Evolutionary conservation across 352 stramenopile genomes (phyloP), one percentile per base, ranked within the genome.

Genomic region (Phytophthora palmivora): DNA sequence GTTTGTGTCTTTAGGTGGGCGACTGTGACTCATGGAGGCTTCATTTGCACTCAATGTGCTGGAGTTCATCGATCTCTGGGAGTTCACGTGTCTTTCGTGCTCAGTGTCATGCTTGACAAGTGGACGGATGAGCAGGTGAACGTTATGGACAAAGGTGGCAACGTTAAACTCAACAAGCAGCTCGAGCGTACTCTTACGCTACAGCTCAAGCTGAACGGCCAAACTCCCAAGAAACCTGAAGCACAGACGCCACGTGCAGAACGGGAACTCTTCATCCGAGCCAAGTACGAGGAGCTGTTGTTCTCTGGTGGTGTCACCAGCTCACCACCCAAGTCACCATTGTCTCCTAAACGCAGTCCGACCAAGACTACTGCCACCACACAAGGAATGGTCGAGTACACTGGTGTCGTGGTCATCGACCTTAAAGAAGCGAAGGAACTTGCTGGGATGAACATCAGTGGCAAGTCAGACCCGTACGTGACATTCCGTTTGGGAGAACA

Each of bases 71-170:
- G 97, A 22, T 94, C 90, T 19, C 69, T 99, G 14, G 97, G 97
- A n/a, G 96, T 99, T 5, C 92, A 98, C 81, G 94, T 99, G 69
- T 98, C 92, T 2, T 99, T 99, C 67, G 95, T 99, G 14, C 85
- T 97, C 24, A 98, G 94, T 58, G 88, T 97, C 39, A 97, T 88
- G 53, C 78, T 99, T 50, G 96, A 99, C 80, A 96, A 92, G 46
- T 99, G 97, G 97, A 98, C 95, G 53, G 60, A 67, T 18, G 73
- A 74, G 0, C 86, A 92, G 56, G 69, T 91, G 6, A 30, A 51
- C 3, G 30, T 58, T 2, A 50, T 93, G 24, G 80, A 84, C 32
- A 48, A 55, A 15, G 70, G 64, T 12, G 84, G 84, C 56, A 95
- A 95, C 45, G 64, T 49, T 1, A 56, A 66, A 18, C 72, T 93